Base-by-base conservation (phyloP, 306 rosid species). In the Gastrolobium villosum region DNA sequence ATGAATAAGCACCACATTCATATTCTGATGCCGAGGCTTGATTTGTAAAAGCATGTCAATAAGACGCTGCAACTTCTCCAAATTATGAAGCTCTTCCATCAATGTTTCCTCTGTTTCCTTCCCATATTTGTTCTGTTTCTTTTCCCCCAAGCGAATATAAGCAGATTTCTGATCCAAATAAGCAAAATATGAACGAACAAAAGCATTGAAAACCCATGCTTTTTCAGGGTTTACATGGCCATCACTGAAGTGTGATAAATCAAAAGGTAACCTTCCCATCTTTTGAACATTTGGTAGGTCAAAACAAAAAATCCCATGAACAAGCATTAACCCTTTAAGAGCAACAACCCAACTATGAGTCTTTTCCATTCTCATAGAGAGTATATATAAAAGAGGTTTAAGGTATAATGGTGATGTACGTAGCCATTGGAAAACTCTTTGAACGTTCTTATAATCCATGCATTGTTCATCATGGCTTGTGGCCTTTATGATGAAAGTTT, bases 321-420 rank as follows among this genome's bases (percentile, higher is more conserved):
- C 72, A 63, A 94, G 92, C 88, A 94, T 94, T 13, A 94, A 78
- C 8, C 97, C 96, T 34, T 94, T 94, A 1, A 94, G 86, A 0
- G 98, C 94, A 2, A 92, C 94, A 0, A 80, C 84, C 98, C 98
- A 94, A 1, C 83, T 81, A 2, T 43, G 81, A 5, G 98, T 94
- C 71, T 82, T 90, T 0, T 81, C 86, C 89, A 92, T 85, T 5
- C 97, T 87, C 2, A 34, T 13, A 1, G 96, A 78, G 3, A 92
- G 48, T 0, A 70, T 73, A 76, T 69, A 88, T 0, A 91, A 36
- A 15, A 94, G 74, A 5, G 97, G 96, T 70, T 87, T 89, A 5
- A 86, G 46, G 61, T 88, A 87, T 10, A 88, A 61, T 0, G 94
- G 94, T 1, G 94, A 92, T 14, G 87, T 82, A 0, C 86, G 77